These are phyloP conservation scores for Tetradesmus obliquus DNA, from an alignment of 139 green algal genomes.

Conservation along the genomic window DNA sequence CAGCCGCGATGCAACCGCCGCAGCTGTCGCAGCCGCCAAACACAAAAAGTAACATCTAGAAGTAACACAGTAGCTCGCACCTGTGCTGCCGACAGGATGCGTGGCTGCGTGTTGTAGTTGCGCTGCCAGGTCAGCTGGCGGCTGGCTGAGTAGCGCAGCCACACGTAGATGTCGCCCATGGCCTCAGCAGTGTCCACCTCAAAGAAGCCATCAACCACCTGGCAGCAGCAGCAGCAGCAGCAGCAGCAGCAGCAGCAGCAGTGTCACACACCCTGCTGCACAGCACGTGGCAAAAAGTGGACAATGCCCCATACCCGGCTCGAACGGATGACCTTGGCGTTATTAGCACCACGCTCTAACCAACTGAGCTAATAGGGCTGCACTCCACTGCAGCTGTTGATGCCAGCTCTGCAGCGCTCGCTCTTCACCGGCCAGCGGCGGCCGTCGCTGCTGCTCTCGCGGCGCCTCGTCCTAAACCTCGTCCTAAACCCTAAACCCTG, in stretches of 20 bases:
- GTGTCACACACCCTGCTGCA: not conserved
- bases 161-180: conserved; percentile 89
- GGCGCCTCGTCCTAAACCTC: not conserved
- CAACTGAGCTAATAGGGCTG: not conserved
- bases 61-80: not conserved
- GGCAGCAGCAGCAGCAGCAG: not conserved
- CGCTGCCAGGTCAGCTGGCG: conserved; percentile 99
- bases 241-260: not conserved
- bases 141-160: conserved; percentile 93
- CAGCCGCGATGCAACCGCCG: not conserved
- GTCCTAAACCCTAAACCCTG: too few relatives aligned
- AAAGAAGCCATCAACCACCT: conserved; percentile 58
- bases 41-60: not conserved
- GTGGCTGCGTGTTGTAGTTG: conserved; percentile 99
- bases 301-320: not conserved
- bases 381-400: not conserved
- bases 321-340: too few relatives aligned
- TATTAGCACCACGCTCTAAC: too few relatives aligned
- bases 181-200: conserved; percentile 70
- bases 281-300: not conserved
- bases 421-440: not conserved
- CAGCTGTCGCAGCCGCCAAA: not conserved
- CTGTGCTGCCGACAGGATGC: conserved; percentile 84
- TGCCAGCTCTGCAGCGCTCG: not conserved
- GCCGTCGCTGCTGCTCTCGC: not conserved